Conservation (phyloP, 257 asterid genomes). For the Ophiorrhiza pumila region DNA sequence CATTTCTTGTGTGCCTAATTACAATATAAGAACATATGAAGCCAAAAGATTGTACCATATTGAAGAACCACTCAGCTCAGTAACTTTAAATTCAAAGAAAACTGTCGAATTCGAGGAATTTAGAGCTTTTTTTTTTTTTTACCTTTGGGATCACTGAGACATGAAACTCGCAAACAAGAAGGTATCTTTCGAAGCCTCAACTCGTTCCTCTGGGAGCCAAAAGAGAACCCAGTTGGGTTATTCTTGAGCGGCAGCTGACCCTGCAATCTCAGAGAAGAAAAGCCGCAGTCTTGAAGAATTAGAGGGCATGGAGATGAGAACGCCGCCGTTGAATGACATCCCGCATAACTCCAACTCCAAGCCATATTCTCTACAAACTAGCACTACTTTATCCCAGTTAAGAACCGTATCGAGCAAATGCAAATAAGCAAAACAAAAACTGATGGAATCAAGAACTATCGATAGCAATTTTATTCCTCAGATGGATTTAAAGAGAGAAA, state of each 20-base stretch:
- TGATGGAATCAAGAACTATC: background rate
- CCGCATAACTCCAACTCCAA: constrained; percentile 31
- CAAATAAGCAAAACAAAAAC: background rate
- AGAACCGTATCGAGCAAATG: background rate
- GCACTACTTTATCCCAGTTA: background rate
- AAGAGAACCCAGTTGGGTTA: constrained; percentile 30
- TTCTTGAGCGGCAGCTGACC: constrained; percentile 25
- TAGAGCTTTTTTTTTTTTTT: background rate
- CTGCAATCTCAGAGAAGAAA: constrained; percentile 24
- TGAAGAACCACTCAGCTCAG: background rate
- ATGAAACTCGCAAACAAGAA: constrained; percentile 30
- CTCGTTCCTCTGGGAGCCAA: constrained; percentile 30
- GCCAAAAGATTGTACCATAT: background rate
- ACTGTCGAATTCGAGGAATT: no score
- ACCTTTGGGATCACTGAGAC: constrained; percentile 52
- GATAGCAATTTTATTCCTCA: no score
- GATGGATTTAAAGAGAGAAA: no score
- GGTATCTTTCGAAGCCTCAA: constrained; percentile 30
- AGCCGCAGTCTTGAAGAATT: constrained; percentile 12
- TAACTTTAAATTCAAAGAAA: no score
- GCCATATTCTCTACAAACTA: constrained; percentile 29
- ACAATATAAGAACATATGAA: background rate
- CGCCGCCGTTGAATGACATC: constrained; percentile 28
- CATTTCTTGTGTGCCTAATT: background rate
- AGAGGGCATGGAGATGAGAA: constrained; percentile 27